Conservation (phyloP, 345 rosid species). For the thale cress (Arabidopsis thaliana) region DNA sequence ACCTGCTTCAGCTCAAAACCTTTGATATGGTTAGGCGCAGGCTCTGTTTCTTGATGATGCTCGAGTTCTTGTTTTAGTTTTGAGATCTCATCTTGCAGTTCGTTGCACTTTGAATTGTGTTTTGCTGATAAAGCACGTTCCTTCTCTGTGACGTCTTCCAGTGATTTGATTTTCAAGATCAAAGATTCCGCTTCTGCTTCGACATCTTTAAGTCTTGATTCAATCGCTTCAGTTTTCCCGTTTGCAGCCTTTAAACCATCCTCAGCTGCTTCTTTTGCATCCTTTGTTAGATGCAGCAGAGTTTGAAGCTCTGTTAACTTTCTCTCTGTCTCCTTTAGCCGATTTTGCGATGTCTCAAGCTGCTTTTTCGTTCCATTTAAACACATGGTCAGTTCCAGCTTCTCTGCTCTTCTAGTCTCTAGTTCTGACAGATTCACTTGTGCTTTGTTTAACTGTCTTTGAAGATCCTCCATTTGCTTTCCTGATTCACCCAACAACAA, state of each 20-base stretch:
- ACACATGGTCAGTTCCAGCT: conserved; percentile 54
- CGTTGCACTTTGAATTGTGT: conserved; percentile 46
- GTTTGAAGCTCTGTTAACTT: conserved; percentile 53
- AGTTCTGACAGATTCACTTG: conserved; percentile 52
- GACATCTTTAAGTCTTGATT: conserved; percentile 58
- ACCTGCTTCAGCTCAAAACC: conserved; percentile 70
- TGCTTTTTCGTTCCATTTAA: conserved; percentile 55
- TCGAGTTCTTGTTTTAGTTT: conserved; percentile 58
- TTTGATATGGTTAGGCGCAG: conserved; percentile 44
- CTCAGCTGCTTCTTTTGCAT: conserved; percentile 56
- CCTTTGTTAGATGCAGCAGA: conserved; percentile 50
- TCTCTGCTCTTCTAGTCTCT: conserved; percentile 63
- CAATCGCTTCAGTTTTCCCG: conserved; percentile 50
- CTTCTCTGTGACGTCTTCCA: conserved; percentile 47
- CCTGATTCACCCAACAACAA: conserved; percentile 49
- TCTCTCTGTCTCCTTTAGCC: conserved; percentile 54
- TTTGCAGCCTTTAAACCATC: conserved; percentile 54
- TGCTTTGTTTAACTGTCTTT: conserved; percentile 53
- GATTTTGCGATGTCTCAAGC: conserved; percentile 52
- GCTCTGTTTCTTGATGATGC: conserved; percentile 47
- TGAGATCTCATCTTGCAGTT: conserved; percentile 62
- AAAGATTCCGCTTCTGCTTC: conserved; percentile 60
- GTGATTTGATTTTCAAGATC: conserved; percentile 50
- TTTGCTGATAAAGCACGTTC: conserved; percentile 46
- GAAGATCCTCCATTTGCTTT: conserved; percentile 42